A percentile compares a stretch with the other conserved stretches of the same genome.
These are phyloP conservation scores for Scutellaria minor DNA, from an alignment of 257 asterid genomes.

Conservation along the genomic window DNA sequence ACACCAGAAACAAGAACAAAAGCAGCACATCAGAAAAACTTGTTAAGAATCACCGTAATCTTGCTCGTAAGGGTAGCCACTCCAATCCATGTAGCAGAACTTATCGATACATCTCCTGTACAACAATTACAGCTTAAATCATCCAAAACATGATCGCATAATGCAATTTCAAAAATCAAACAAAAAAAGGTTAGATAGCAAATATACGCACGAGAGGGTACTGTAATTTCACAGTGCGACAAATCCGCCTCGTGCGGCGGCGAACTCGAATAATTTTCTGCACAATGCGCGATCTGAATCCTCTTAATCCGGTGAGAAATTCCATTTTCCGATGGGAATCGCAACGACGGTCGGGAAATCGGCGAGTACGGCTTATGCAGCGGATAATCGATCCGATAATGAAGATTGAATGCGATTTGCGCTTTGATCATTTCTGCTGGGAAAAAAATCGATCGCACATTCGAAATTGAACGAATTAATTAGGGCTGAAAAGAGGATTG, in stretches of 20 bases:
- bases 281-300: slow-evolving; percentile 26
- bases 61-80: slow-evolving; percentile 52
- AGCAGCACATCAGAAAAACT: not conserved
- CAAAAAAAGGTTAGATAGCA: not conserved
- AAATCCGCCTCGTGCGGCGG: slow-evolving; percentile 25
- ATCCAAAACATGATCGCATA: not conserved
- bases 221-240: not conserved
- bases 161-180: not conserved
- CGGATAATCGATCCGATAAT: slow-evolving; percentile 11
- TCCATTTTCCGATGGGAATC: slow-evolving; percentile 27
- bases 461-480: not conserved
- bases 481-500: not conserved
- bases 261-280: slow-evolving; percentile 25
- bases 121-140: not conserved
- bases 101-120: slow-evolving; percentile 35
- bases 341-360: slow-evolving; percentile 25
- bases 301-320: slow-evolving; percentile 27
- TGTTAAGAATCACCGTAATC: slow-evolving; percentile 43
- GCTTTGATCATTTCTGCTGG: slow-evolving; percentile 38
- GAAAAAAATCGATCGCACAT: not conserved
- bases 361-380: slow-evolving; percentile 17
- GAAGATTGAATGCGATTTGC: slow-evolving; percentile 27
- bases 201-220: slow-evolving; percentile 31
- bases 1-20: not conserved
- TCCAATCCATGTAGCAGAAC: slow-evolving; percentile 43